These are phyloP conservation scores for Nannochloropsis gaditana DNA, from an alignment of 108 stramenopile species.

Conservation along the genomic window DNA sequence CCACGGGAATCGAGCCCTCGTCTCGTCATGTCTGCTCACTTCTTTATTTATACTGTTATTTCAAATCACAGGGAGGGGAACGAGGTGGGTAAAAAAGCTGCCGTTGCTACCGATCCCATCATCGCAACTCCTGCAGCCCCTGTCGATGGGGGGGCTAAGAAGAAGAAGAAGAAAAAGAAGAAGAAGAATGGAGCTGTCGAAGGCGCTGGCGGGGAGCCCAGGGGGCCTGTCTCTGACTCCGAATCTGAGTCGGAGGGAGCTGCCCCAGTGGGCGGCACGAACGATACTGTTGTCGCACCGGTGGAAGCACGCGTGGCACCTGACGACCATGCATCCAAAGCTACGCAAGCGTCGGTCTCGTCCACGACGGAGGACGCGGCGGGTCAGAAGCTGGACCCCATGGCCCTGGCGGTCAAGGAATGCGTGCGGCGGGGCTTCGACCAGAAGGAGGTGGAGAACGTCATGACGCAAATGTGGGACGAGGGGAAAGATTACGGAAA, in stretches of 20 bases:
- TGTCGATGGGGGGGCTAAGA: background rate
- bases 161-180: conserved; percentile 15
- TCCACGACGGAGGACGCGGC: background rate
- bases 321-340: too few relatives aligned
- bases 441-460: background rate
- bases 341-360: too few relatives aligned
- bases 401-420: background rate
- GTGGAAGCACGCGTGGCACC: too few relatives aligned
- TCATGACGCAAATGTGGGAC: background rate
- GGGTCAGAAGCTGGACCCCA: background rate
- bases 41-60: too few relatives aligned
- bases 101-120: background rate
- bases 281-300: too few relatives aligned
- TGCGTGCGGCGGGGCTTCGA: background rate
- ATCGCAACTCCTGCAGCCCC: background rate
- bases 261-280: background rate
- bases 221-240: background rate
- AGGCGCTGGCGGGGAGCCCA: background rate
- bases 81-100: background rate
- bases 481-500: conserved; percentile 13
- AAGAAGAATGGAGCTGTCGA: background rate
- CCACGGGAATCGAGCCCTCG: too few relatives aligned
- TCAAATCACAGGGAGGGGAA: too few relatives aligned
- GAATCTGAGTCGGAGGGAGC: background rate
- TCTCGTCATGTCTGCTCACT: too few relatives aligned